Percentiles rank a stretch among this genome's conserved stretches.
Evolutionary conservation across 768 basidiomycete species (phyloP).

Genomic region (Amanita pallidorosea): DNA sequence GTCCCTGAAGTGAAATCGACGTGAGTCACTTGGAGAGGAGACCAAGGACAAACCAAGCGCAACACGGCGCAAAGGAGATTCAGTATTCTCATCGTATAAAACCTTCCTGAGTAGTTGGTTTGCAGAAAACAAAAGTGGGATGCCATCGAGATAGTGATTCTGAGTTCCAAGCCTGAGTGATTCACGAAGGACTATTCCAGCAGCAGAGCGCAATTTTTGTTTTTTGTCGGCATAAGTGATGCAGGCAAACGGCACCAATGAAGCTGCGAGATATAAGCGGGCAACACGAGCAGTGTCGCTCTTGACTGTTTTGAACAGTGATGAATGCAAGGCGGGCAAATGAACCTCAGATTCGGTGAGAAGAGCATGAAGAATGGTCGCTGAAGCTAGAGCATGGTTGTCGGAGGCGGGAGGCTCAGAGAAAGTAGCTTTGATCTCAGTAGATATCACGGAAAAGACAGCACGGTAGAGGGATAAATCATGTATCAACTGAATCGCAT

Average conservation of each 20-base stretch:
- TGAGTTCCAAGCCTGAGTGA: slow-evolving; percentile 77
- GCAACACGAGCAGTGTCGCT: slow-evolving; percentile 30
- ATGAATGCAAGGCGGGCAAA: slow-evolving; percentile 36
- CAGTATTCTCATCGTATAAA: slow-evolving; percentile 23
- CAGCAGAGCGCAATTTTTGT: slow-evolving; percentile 43
- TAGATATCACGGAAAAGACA: slow-evolving; percentile 49
- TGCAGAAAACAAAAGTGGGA: slow-evolving; percentile 55
- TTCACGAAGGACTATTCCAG: slow-evolving; percentile 68
- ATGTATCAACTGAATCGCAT: slow-evolving; percentile 65
- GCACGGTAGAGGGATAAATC: slow-evolving; percentile 58
- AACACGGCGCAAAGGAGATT: slow-evolving; percentile 36
- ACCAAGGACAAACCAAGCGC: slow-evolving; percentile 37
- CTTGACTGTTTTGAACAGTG: slow-evolving; percentile 27
- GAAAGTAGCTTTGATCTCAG: slow-evolving; percentile 28
- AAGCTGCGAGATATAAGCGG: slow-evolving; percentile 71
- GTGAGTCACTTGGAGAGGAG: neutral
- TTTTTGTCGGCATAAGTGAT: slow-evolving; percentile 55
- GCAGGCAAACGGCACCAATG: slow-evolving; percentile 59
- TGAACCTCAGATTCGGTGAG: slow-evolving; percentile 17
- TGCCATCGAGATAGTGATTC: slow-evolving; percentile 68
- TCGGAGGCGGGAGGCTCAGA: slow-evolving; percentile 30
- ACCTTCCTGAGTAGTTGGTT: slow-evolving; percentile 30
- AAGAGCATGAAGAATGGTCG: slow-evolving; percentile 46
- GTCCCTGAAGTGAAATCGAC: slow-evolving; percentile 33
- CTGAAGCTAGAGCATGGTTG: slow-evolving; percentile 41